Base-by-base conservation (phyloP, 768 basidiomycete species). In the Leccinum olivaceopallidum region DNA sequence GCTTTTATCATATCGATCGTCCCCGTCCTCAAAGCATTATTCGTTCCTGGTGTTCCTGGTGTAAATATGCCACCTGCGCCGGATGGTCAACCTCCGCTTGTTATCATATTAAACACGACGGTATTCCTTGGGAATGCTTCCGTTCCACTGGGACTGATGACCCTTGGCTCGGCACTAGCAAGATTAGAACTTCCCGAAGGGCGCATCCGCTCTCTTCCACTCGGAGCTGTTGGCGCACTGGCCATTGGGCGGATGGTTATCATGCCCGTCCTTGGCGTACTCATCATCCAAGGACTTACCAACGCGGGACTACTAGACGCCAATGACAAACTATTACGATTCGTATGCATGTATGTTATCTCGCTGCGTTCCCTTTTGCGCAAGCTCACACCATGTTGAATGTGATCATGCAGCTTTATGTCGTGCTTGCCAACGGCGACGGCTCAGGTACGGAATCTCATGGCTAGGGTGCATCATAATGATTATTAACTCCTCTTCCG, bases 71-170 rank as follows among this genome's bases (percentile, higher is more conserved):
- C 80, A 4, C 50, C 75, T 24, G 85, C 85, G 0, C 88, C 88
- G 0, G 88, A 90, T 63, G 87, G 87, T 0, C 77, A 82, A 60
- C 87, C 89, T 1, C 88, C 88, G 0, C 81, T 90, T 18, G 80
- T 84, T 0, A 81, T 90, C 62, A 49, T 90, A 39, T 65, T 86
- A 58, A 84, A 87, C 58, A 81, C 83, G 0, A 73, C 82, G 0
- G 71, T 75, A 1, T 89, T 90, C 64, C 77, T 88, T 39, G 87
- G 89, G 1, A 80, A 71, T 2, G 87, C 86, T 1, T 82, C 83
- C 4, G 83, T 90, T 0, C 88, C 88, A 0, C 65, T 89, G 2
- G 86, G 86, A 2, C 69, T 90, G 10, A 78, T 86, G 12, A 84
- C 81, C 6, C 76, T 90, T 4, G 88, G 88, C 0, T 84, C 84